phyloP scores from a whole-genome alignment of 352 stramenopile species.

The Lagenidium giganteum region DNA sequence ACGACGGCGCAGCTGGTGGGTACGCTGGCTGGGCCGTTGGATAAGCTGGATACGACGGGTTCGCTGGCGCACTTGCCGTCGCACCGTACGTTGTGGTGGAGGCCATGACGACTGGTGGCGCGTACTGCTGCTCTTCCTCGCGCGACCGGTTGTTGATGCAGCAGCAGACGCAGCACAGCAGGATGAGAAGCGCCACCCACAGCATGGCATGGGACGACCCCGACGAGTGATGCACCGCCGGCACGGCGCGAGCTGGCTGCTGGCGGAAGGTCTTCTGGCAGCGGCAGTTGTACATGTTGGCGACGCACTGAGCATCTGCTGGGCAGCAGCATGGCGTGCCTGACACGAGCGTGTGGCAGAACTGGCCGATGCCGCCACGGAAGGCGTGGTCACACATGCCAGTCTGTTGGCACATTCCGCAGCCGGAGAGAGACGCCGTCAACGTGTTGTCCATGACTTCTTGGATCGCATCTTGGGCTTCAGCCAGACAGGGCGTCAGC shows the following conservation, averaged over 20 bases:
- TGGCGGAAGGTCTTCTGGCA: slow-evolving; percentile 24
- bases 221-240: slow-evolving; percentile 18
- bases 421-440: slow-evolving; percentile 46
- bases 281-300: slow-evolving; percentile 53
- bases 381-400: slow-evolving; percentile 63
- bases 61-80: no score
- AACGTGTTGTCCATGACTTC: slow-evolving; percentile 31
- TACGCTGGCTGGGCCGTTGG: slow-evolving; percentile 32
- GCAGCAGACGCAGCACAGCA: slow-evolving; percentile 23
- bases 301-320: slow-evolving; percentile 42
- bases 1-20: slow-evolving; percentile 4
- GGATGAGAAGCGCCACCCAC: slow-evolving; percentile 33
- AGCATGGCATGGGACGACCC: no score
- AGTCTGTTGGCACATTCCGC: slow-evolving; percentile 50
- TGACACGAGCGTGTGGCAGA: slow-evolving; percentile 50
- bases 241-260: no score
- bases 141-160: neutral
- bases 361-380: slow-evolving; percentile 47
- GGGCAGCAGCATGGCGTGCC: slow-evolving; percentile 64
- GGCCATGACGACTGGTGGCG: slow-evolving; percentile 23
- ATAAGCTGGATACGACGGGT: no score
- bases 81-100: slow-evolving; percentile 37
- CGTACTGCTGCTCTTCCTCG: slow-evolving; percentile 24
- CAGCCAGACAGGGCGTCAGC: no score
- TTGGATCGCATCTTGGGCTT: slow-evolving; percentile 11